Base-by-base conservation (phyloP, 1,284 basidiomycete genomes). In the Cerrena zonata region DNA sequence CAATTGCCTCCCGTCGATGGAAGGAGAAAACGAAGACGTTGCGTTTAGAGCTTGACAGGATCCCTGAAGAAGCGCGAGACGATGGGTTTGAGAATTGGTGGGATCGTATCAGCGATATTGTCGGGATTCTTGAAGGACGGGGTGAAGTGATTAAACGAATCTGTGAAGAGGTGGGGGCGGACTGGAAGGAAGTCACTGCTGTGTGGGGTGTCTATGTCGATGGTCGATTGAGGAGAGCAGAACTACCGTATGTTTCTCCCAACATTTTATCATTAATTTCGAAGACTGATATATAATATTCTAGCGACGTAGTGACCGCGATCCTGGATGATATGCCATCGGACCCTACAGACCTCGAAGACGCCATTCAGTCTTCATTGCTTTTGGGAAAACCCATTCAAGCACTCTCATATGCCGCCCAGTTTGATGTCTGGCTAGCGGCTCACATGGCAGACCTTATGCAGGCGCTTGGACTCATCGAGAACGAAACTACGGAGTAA, bases 161-260 rank as follows among this genome's bases (percentile, higher is more conserved):
- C 2, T 88, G 86, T 58, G 67, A 72, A 52, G 89, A 92, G 46
- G 80, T 91, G 19, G 85, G 85, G 27, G 85, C 84, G 2, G 92
- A 94, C 61, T 98, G 94, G 94, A 88, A 89, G 61, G 94, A 96
- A 63, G 86, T 89, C 4, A 77, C 90, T 53, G 88, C 88, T 27
- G 87, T 88, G 0, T 97, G 91, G 91, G 88, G 90, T 21, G 78
- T 95, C 5, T 89, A 94, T 59, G 85, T 95, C 2, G 88, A 95
- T 59, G 78, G 87, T 2, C 78, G 86, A 12, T 68, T 95, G 60
- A 81, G 88, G 57, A 78, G 94, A 55, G 84, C 90, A 56, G 90
- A 94, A 65, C 67, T 98, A 25, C 86, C 89, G 86, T 93, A 63
- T 71, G 82, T 71, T 55, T 47, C 24, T 44, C 48, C 45, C n/a